phyloP scores from a whole-genome alignment of 495 filamentous ascomycete species.

The Penicillium pulvis region DNA sequence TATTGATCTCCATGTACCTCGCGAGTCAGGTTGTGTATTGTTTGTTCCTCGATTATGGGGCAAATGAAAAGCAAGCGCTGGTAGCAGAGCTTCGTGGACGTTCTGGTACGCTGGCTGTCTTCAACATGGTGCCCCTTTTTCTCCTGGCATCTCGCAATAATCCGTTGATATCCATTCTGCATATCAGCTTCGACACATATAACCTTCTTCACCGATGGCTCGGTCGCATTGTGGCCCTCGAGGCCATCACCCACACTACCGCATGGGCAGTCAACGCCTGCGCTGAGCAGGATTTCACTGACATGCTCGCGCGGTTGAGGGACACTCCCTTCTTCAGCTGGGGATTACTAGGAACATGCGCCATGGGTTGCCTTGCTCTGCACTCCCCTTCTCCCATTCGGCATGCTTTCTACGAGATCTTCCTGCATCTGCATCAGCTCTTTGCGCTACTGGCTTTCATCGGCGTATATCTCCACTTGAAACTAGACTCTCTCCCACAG shows the following conservation, averaged over 20 bases:
- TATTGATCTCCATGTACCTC: conserved; percentile 73
- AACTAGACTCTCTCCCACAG: conserved; percentile 61
- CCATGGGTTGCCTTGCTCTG: conserved; percentile 64
- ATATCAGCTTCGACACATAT: conserved; percentile 94
- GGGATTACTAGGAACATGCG: conserved; percentile 52
- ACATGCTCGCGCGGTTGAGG: conserved; percentile 59
- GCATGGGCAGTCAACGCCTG: conserved; percentile 64
- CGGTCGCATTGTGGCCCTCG: conserved; percentile 79
- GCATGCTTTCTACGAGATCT: conserved; percentile 89
- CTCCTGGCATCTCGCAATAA: conserved; percentile 92
- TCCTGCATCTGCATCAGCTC: conserved; percentile 76
- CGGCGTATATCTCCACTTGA: conserved; percentile 70
- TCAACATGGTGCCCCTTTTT: conserved; percentile 92
- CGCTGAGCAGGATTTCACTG: conserved; percentile 45
- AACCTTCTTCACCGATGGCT: conserved; percentile 96
- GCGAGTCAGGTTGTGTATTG: conserved; percentile 79
- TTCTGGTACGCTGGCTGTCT: conserved; percentile 75
- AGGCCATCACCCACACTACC: conserved; percentile 72
- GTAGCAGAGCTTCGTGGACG: conserved; percentile 77
- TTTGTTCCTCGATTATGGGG: conserved; percentile 67
- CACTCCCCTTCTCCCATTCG: conserved; percentile 77
- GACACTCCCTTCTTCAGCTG: conserved; percentile 63
- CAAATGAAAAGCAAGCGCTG: conserved; percentile 48
- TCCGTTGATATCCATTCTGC: conserved; percentile 78
- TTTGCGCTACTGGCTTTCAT: conserved; percentile 64